A percentile compares a stretch with the other conserved stretches of the same genome.
phyloP scores from a whole-genome alignment of 2,329 filamentous ascomycete genomes.

The Pseudocercospora macadamiae region DNA sequence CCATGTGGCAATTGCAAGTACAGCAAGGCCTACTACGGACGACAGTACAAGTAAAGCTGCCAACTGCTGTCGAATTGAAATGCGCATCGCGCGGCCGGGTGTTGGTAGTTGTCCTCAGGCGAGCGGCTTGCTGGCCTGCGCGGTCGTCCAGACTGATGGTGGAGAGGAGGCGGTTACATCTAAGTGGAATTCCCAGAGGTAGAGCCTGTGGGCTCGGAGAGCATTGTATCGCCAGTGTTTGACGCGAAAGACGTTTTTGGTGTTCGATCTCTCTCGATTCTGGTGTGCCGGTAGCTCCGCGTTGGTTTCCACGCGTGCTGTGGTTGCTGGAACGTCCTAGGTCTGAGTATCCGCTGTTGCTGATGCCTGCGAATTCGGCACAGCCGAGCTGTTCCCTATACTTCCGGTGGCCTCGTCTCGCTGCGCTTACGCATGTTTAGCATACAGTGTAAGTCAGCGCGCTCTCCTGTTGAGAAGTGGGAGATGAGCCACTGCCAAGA shows the following conservation, averaged over 20 bases:
- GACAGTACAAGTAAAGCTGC: slow-evolving; percentile 76
- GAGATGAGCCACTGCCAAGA: background rate
- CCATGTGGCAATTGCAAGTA: slow-evolving; percentile 78
- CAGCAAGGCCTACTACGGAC: slow-evolving; percentile 72
- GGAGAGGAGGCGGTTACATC: background rate
- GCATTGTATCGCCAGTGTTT: no score
- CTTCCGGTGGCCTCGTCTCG: background rate
- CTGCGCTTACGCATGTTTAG: background rate
- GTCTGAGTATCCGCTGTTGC: background rate
- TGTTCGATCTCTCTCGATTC: no score
- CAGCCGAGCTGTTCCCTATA: background rate
- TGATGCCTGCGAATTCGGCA: no score
- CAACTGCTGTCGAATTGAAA: slow-evolving; percentile 87
- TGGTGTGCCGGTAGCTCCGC: no score
- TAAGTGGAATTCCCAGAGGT: background rate
- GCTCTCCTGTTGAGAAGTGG: background rate
- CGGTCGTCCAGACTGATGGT: background rate
- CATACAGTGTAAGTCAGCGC: background rate
- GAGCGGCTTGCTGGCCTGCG: background rate
- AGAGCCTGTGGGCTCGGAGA: no score
- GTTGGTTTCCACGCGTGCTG: no score
- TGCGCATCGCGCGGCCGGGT: slow-evolving; percentile 69
- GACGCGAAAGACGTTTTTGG: no score
- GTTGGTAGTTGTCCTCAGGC: no score
- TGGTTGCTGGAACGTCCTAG: no score